Conservation (phyloP, 2,329 filamentous ascomycete genomes). For the Orbilia blumenaviensis region DNA sequence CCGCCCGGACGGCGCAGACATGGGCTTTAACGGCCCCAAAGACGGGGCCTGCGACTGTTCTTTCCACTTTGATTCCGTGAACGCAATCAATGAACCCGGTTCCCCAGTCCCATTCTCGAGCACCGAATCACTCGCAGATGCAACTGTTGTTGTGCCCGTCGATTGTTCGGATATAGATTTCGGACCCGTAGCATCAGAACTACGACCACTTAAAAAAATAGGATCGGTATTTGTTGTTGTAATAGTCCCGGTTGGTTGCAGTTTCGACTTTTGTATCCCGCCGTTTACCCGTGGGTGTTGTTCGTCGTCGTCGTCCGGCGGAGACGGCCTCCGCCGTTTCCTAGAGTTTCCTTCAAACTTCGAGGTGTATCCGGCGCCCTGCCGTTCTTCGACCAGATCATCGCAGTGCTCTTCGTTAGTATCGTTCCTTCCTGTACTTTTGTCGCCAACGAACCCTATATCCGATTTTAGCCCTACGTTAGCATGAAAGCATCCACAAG, state of each 20-base stretch:
- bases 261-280: neutral
- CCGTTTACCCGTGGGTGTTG: constrained; percentile 1
- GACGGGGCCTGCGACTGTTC: constrained; percentile 22
- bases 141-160: neutral
- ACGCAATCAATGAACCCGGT: constrained; percentile 31
- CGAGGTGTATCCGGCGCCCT: constrained; percentile 37
- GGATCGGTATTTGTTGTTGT: neutral
- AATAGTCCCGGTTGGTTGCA: neutral
- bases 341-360: constrained; percentile 38
- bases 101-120: neutral
- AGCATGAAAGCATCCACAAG: neutral
- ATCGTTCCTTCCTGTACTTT: neutral
- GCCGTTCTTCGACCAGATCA: constrained; percentile 26
- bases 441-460: neutral
- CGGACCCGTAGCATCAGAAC: neutral
- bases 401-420: constrained; percentile 11
- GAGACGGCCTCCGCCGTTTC: constrained; percentile 39
- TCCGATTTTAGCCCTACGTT: neutral
- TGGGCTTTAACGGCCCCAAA: neutral
- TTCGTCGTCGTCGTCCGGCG: constrained; percentile 8
- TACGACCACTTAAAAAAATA: no score
- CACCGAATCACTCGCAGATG: neutral
- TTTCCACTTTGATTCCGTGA: constrained; percentile 41
- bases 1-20: neutral
- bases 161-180: constrained; percentile 6